Evolutionary conservation across 2,329 filamentous ascomycete species (phyloP).

Genomic region (Fusarium pseudoanthophilum): DNA sequence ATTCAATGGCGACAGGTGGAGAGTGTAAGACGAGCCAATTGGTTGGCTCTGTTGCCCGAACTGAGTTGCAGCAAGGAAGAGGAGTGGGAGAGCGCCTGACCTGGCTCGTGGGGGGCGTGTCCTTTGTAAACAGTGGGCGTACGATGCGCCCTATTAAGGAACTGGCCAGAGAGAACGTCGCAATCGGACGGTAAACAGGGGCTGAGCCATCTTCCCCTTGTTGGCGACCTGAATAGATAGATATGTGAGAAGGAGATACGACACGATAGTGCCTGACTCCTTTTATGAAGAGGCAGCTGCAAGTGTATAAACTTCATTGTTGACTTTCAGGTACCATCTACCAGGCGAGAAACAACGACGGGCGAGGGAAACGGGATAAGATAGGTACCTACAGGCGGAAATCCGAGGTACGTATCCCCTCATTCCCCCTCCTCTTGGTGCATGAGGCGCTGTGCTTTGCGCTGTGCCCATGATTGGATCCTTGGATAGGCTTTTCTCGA

Average conservation of each 20-base stretch:
- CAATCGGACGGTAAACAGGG: conserved; percentile 40
- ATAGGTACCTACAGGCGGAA: background rate
- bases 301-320: background rate
- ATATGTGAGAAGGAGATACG: conserved; percentile 8
- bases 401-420: conserved; percentile 20
- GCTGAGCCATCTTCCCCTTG: conserved; percentile 32
- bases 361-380: conserved; percentile 12
- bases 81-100: conserved; percentile 16
- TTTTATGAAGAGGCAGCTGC: background rate
- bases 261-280: conserved; percentile 6
- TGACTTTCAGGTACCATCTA: background rate
- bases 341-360: background rate
- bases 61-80: conserved; percentile 41
- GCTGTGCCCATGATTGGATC: conserved; percentile 31
- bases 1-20: conserved; percentile 40
- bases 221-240: conserved; percentile 19
- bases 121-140: conserved; percentile 7
- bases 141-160: conserved; percentile 32
- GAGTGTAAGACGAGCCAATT: conserved; percentile 33
- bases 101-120: conserved; percentile 22
- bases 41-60: conserved; percentile 37
- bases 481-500: conserved; percentile 32
- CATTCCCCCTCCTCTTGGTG: conserved; percentile 35
- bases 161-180: conserved; percentile 38
- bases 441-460: conserved; percentile 34